These are phyloP conservation scores for Suhomyces yuchorum DNA, from an alignment of 1,139 yeast species.

Conservation along the genomic window DNA sequence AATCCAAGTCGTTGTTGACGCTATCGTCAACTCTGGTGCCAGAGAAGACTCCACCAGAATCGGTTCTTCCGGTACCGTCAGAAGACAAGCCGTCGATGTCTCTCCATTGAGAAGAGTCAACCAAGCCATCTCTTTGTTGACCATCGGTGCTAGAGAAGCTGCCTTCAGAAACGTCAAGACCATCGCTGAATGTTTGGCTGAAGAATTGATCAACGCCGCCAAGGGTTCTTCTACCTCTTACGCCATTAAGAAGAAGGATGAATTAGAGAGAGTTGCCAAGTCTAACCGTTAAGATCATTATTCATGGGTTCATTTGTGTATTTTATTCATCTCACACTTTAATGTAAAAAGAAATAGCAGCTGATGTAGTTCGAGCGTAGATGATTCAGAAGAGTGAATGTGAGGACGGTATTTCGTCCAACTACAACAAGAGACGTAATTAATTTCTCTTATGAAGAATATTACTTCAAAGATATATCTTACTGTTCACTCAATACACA, in stretches of 20 bases:
- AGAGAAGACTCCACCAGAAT: slow-evolving; percentile 99
- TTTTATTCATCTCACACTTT: slow-evolving; percentile 21
- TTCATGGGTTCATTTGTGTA: slow-evolving; percentile 22
- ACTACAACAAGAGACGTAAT: too few species aligned
- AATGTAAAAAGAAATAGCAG: slow-evolving; percentile 20
- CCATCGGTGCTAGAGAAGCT: slow-evolving; percentile 99
- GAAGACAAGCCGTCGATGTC: slow-evolving; percentile 99
- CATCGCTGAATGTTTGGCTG: slow-evolving; percentile 99
- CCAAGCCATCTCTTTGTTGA: slow-evolving; percentile 97
- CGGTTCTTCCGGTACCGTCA: slow-evolving; percentile 99
- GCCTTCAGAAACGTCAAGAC: slow-evolving; percentile 99
- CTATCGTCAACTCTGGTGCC: slow-evolving; percentile 99
- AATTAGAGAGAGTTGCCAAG: slow-evolving; percentile 99
- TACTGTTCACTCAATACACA: too few species aligned
- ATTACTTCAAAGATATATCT: too few species aligned
- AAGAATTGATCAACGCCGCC: slow-evolving; percentile 99
- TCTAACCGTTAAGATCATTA: slow-evolving; percentile 87
- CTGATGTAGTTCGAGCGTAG: too few species aligned
- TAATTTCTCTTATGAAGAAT: too few species aligned
- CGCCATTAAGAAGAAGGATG: slow-evolving; percentile 99
- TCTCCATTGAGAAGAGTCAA: slow-evolving; percentile 99
- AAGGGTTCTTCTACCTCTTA: slow-evolving; percentile 99
- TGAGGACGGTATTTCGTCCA: too few species aligned
- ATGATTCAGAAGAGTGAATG: too few species aligned
- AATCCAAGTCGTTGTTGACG: slow-evolving; percentile 98